Conservation (phyloP, 768 basidiomycete species). For the Mycena leptocephala region DNA sequence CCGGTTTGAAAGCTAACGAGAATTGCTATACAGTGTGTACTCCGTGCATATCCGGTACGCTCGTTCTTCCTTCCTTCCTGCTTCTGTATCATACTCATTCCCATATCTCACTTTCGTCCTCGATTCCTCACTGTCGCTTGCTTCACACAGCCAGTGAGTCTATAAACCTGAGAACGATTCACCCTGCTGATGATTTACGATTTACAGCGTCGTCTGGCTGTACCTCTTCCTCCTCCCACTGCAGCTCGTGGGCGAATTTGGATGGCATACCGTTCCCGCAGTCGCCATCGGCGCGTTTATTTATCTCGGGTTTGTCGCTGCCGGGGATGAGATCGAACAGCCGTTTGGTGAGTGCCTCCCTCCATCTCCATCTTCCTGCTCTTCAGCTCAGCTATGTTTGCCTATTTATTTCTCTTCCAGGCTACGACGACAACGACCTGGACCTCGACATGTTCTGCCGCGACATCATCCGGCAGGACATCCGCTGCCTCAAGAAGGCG, state of each 20-base stretch:
- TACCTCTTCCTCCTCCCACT: slow-evolving; percentile 87
- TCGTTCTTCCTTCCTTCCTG: background rate
- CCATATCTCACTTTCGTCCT: background rate
- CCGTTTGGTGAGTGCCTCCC: slow-evolving; percentile 67
- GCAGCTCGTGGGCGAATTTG: slow-evolving; percentile 76
- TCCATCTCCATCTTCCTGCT: background rate
- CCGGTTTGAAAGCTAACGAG: no score
- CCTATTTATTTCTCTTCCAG: slow-evolving; percentile 41
- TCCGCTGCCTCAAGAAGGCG: slow-evolving; percentile 66
- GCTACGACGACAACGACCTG: slow-evolving; percentile 80
- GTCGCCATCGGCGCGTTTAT: slow-evolving; percentile 74
- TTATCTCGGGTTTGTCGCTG: slow-evolving; percentile 82
- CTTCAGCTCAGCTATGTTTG: background rate
- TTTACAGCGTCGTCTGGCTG: slow-evolving; percentile 76
- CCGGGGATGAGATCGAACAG: slow-evolving; percentile 81
- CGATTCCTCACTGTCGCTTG: background rate
- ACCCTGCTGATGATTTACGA: no score
- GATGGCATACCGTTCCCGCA: slow-evolving; percentile 78
- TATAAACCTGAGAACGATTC: no score
- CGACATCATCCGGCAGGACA: slow-evolving; percentile 70
- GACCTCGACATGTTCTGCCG: slow-evolving; percentile 78
- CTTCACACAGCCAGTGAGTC: slow-evolving; percentile 49
- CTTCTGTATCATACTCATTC: background rate
- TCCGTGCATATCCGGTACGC: slow-evolving; percentile 73
- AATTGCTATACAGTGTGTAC: slow-evolving; percentile 72